Base-by-base conservation (phyloP, 2,329 filamentous ascomycete species). In the Ascochyta fabae region DNA sequence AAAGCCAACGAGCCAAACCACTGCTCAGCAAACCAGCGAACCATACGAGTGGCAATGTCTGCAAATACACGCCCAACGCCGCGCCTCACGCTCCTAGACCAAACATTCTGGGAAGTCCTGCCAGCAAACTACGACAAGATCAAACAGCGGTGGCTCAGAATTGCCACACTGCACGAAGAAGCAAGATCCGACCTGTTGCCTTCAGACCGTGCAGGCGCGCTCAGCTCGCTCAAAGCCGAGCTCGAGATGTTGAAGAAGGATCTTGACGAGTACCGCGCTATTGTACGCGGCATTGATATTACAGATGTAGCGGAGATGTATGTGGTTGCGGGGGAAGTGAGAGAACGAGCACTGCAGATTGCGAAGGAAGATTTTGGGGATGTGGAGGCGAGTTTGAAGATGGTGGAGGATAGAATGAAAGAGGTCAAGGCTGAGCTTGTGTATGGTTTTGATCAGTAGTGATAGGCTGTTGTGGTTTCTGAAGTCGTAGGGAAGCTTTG, bases 301-400 rank as follows among this genome's bases (percentile, higher is more conserved):
- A 58, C 48, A 4, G 59, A 61, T 46, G 26, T 66, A 2, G 53
- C 56, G 7, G 61, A 49, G 13, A 42, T 62, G 24, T 64, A 66
- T 34, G 38, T 60, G 0, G 49, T 56, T 7, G 59, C 58, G 12
- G 63, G 63, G 1, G 48, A 42, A 16, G 38, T 27, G 4, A 42
- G 31, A 3, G 46, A 53, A 35, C 43, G 46, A 27, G 63, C 63
- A 26, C 51, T 59, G 41, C 53, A 58, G 24, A 44, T 62, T 33
- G 63, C 56, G 23, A 62, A 56, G 22, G 42, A 49, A 4, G 61
- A 62, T 33, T 51, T 64, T 23, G 40, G 57, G 27, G 36, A 58
- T 44, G n/a, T 66, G 19, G 59, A 60, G 19, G 35, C 12, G 2
- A 56, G 58, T 22, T 46, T 66, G 39, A 33, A 24, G 8, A 15